Conservation (phyloP, 305 asterid species). For the Nicotiana rustica region DNA sequence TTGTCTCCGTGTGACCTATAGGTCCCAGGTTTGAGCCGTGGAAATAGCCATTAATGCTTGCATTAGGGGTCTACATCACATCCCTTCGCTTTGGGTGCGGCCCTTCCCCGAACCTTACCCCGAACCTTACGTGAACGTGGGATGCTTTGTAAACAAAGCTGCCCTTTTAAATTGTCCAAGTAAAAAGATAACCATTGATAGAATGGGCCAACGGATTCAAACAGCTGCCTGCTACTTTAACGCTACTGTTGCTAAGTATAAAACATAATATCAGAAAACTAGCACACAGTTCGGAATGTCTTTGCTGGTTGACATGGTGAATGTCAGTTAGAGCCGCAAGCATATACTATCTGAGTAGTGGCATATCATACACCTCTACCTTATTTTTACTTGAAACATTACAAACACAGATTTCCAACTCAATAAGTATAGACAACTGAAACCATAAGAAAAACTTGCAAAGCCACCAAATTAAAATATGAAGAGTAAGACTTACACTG, state of each 20-base stretch:
- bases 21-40: too few relatives aligned
- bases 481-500: slow-evolving; percentile 61
- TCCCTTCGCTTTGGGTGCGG: too few relatives aligned
- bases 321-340: neutral
- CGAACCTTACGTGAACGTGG: too few relatives aligned
- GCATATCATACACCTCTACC: neutral
- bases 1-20: too few relatives aligned
- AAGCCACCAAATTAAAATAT: neutral
- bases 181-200: too few relatives aligned
- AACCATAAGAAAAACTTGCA: neutral
- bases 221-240: neutral
- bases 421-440: neutral
- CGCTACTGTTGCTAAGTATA: neutral
- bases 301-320: neutral
- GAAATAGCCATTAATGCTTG: too few relatives aligned
- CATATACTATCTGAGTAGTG: neutral
- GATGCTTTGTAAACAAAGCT: too few relatives aligned
- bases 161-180: too few relatives aligned
- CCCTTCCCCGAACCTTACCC: too few relatives aligned
- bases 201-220: neutral
- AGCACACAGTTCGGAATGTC: neutral
- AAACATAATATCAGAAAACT: neutral
- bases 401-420: neutral
- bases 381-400: neutral
- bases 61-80: too few relatives aligned